Evolutionary conservation across 306 rosid species (phyloP), one percentile per base, ranked within the genome.

Genomic region (Alnus rubra): DNA sequence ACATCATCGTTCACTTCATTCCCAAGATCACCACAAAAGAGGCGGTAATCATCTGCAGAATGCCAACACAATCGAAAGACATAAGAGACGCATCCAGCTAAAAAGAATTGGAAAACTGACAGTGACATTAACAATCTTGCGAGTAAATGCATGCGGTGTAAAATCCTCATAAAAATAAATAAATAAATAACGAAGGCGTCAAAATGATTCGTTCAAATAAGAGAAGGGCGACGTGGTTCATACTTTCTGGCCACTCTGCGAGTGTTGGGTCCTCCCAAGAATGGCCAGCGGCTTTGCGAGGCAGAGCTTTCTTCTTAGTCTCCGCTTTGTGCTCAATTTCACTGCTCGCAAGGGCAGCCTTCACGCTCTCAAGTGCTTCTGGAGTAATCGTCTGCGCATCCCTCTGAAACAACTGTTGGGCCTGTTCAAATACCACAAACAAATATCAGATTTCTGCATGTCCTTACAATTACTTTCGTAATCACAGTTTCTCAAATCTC

Each of bases 1-100:
- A 93, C 97, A 75, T 95, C 98, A 79, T 95, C 99, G 52, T 93
- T 95, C 88, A 93, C 99, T 90, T 95, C 99, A 74, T 95, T 95
- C 71, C 99, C 99, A 67, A 95, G 96, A 86, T 93, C 98, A 42
- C 99, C 98, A 76, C 96, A 95, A 79, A 95, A 95, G 73, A 93
- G 88, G 59, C 94, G 91, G 82, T 90, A 93, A 71, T 95, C 97
- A 93, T 91, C 99, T 95, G 89, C 77, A 65, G 75, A 45, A 75
- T 49, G 11, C 74, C 75, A 83, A 67, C 31, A 50, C 67, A 48
- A 76, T 1, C 44, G 23, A 49, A 56, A 42, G 60, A 35, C 74
- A 81, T 49, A 74, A 64, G 71, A 53, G 44, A 78, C 16, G 58
- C 73, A 63, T 59, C 77, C 18, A 48, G 33, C 7, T n/a, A 47